These are phyloP conservation scores for Didymella segeticola DNA, from an alignment of 2,329 filamentous ascomycete species.

Conservation along the genomic window DNA sequence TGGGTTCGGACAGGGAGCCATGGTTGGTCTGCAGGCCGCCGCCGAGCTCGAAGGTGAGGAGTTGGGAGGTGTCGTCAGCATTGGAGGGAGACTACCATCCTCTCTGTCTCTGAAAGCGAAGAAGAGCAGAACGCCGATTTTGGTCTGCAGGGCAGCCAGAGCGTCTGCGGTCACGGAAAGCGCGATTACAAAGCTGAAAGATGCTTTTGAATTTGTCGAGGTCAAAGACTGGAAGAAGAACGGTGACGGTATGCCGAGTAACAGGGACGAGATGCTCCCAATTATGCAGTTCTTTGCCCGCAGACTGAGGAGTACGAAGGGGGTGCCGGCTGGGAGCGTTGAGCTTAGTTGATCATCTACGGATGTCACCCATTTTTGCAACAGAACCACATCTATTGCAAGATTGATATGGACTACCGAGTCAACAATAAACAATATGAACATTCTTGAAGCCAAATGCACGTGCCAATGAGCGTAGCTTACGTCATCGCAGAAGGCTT, in stretches of 20 bases:
- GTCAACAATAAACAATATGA: background rate
- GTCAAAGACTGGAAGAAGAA: constrained; percentile 56
- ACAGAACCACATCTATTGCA: background rate
- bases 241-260: constrained; percentile 83
- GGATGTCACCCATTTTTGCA: too few species aligned
- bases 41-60: constrained; percentile 49
- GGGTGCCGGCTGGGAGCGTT: constrained; percentile 60
- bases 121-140: constrained; percentile 68
- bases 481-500: constrained; percentile 10
- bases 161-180: constrained; percentile 65
- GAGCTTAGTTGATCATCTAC: constrained; percentile 54
- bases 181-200: constrained; percentile 68
- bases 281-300: constrained; percentile 85
- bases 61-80: constrained; percentile 66
- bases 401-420: background rate
- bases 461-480: constrained; percentile 6
- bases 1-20: constrained; percentile 65
- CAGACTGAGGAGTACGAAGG: constrained; percentile 63
- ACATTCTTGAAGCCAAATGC: background rate
- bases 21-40: constrained; percentile 58
- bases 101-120: constrained; percentile 39
- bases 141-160: constrained; percentile 65
- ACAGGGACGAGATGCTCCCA: constrained; percentile 84
- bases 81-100: constrained; percentile 66
- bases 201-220: constrained; percentile 63